Evolutionary conservation across 2,329 filamentous ascomycete genomes (phyloP), one percentile per base, ranked within the genome.

Genomic region (Neofusicoccum laricinum): DNA sequence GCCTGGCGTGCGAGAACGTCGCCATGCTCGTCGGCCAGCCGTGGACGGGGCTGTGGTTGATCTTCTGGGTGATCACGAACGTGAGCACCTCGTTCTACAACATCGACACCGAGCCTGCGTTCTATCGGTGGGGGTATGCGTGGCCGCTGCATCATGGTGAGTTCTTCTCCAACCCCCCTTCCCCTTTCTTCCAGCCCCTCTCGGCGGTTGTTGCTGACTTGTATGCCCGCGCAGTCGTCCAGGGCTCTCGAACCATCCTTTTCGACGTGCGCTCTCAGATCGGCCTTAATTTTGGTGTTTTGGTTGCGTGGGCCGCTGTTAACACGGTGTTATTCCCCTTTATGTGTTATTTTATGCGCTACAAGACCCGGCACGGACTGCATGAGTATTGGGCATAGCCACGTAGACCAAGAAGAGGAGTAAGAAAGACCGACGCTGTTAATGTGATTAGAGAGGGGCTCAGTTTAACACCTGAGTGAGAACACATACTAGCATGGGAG

Each of bases 41-140:
- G 0, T 89, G 86, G 86, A 84, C 80, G 59, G 81, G 85, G 0
- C 72, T 88, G 0, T 90, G 87, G 81, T 75, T 90, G 1, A 88
- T 89, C 64, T 89, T 88, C 69, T 88, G 86, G 86, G 85, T 89
- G 46, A 87, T 90, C 64, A 83, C 85, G 6, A 90, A 90, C 69
- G 85, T 89, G 0, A 78, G 81, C 0, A 88, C 85, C 0, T 76
- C 80, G 0, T 88, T 90, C 68, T 86, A 89, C 71, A 76, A 84
- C 3, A 77, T 89, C 48, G 84, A 86, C 30, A 76, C 90, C 25
- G 82, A 84, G 1, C 83, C 85, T 0, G 76, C 73, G 0, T 89
- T 90, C 69, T 90, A 86, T 70, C 71, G 74, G 2, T 90, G 85
- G 84, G 86, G 85, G 0, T 87, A 87, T 70, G 86, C 82, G 0